phyloP scores from a whole-genome alignment of 2,329 filamentous ascomycete species.

The Xylariaceae sp. region DNA sequence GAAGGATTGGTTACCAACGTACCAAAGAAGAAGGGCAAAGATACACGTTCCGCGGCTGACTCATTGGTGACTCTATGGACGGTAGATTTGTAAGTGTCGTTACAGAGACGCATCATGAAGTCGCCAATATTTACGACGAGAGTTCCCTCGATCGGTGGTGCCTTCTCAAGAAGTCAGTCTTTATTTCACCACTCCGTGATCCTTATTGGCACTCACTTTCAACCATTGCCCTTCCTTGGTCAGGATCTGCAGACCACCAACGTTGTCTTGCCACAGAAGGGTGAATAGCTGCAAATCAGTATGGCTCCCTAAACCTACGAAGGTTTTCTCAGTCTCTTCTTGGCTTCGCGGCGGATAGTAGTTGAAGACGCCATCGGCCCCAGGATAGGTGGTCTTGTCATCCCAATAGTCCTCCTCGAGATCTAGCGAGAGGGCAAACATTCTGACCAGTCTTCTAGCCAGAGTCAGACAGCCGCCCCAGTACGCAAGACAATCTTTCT shows the following conservation, averaged over 20 bases:
- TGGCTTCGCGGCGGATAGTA: conserved; percentile 41
- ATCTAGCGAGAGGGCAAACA: conserved; percentile 58
- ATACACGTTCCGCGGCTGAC: conserved; percentile 46
- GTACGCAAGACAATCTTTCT: conserved; percentile 48
- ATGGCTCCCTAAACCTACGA: conserved; percentile 52
- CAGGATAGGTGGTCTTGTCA: conserved; percentile 54
- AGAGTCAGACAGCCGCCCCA: conserved; percentile 53
- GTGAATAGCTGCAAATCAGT: conserved; percentile 59
- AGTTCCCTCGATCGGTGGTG: conserved; percentile 48
- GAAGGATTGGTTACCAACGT: conserved; percentile 4
- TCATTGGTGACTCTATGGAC: conserved; percentile 55
- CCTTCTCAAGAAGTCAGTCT: conserved; percentile 27
- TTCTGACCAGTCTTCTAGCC: conserved; percentile 52
- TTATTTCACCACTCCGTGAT: background rate
- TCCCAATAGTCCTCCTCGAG: conserved; percentile 60
- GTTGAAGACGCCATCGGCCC: conserved; percentile 46
- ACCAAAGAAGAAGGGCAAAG: conserved; percentile 61
- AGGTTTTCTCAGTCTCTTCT: conserved; percentile 28
- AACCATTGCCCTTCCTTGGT: conserved; percentile 48
- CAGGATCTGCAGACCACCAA: conserved; percentile 47
- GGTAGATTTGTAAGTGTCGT: conserved; percentile 53
- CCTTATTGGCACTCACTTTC: conserved; percentile 31
- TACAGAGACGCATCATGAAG: conserved; percentile 53
- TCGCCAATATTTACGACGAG: conserved; percentile 57
- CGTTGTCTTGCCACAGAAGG: conserved; percentile 50